Evolutionary conservation across 352 stramenopile genomes (phyloP), one percentile per base, ranked within the genome.

Genomic region (Phytophthora aleatoria): DNA sequence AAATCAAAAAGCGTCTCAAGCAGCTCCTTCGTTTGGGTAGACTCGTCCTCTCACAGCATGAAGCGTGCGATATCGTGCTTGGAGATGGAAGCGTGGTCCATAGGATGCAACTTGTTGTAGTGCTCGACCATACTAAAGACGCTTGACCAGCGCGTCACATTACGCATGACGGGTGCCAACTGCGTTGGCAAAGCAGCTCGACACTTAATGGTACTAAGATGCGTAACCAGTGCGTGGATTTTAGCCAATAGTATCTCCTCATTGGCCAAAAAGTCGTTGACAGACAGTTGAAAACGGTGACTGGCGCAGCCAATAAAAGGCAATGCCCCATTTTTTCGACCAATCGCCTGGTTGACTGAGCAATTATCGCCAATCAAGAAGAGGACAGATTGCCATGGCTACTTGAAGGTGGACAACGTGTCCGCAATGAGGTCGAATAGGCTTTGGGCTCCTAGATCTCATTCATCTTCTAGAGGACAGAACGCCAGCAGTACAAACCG

Each of bases 281-380:
- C 38, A 20, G 13, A 0, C 15, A 43, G 15, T 20, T 20, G 20
- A 20, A 20, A 20, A 20, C 20, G 20, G 20, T 20, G 38, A 43
- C 13, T 43, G 3, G 38, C 13, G 10, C 38, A 43, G 13, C 38
- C 38, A 43, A 43, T 43, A 43, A 43, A 20, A 43, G 38, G 38
- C 3, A 43, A 11, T 9, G 38, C 38, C 5, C 11, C 15, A 0
- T 3, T 3, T 43, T 43, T 43, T 43, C 11, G 38, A 43, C 12
- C 38, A 43, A 20, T 43, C 38, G 10, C 11, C 38, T 43, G 38
- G 13, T 20, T 43, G 9, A 27, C 16, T n/a, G 39, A 45, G n/a
- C 15, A 45, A 28, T 45, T 45, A 45, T 45, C 16, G n/a, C 39
- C n/a, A 45, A 45, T 45, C 39, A 45, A 28, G n/a, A 45, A 45